Evolutionary conservation across 2,329 filamentous ascomycete species (phyloP).

Genomic region (Fusarium odoratissimum): DNA sequence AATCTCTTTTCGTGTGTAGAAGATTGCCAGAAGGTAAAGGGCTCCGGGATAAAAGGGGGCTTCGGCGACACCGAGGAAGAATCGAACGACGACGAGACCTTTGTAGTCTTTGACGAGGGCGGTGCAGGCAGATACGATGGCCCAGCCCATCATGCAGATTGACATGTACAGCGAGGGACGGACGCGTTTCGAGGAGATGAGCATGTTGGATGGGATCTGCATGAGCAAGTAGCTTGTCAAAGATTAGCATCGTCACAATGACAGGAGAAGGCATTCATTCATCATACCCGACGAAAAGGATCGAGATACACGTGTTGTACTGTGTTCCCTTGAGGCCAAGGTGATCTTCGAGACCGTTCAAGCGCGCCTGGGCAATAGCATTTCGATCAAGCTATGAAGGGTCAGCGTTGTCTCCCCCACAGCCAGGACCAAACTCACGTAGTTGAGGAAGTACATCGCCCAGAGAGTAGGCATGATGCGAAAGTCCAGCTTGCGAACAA

Average conservation of each 20-base stretch:
- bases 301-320: conserved; percentile 51
- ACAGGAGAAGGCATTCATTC: accelerated
- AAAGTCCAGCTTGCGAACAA: conserved; percentile 52
- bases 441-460: conserved; percentile 56
- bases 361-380: conserved; percentile 66
- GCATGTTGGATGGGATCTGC: conserved; percentile 55
- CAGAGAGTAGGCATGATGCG: conserved; percentile 52
- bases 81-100: conserved; percentile 51
- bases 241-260: not conserved
- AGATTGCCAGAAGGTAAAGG: conserved; percentile 53
- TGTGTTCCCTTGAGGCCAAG: conserved; percentile 56
- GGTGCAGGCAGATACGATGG: conserved; percentile 55
- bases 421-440: conserved; percentile 31
- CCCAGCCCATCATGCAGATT: conserved; percentile 52
- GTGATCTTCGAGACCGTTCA: conserved; percentile 65
- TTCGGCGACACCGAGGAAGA: conserved; percentile 62
- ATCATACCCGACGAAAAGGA: conserved; percentile 53
- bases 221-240: conserved; percentile 37
- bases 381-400: conserved; percentile 58
- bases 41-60: conserved; percentile 65
- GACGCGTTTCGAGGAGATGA: conserved; percentile 51
- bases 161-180: conserved; percentile 59
- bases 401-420: accelerated
- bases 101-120: conserved; percentile 54
- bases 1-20: conserved; percentile 55